Percentiles rank a stretch among this genome's conserved stretches.
These are phyloP conservation scores for Xanthoceras sorbifolium DNA, from an alignment of 345 rosid species.

Conservation along the genomic window DNA sequence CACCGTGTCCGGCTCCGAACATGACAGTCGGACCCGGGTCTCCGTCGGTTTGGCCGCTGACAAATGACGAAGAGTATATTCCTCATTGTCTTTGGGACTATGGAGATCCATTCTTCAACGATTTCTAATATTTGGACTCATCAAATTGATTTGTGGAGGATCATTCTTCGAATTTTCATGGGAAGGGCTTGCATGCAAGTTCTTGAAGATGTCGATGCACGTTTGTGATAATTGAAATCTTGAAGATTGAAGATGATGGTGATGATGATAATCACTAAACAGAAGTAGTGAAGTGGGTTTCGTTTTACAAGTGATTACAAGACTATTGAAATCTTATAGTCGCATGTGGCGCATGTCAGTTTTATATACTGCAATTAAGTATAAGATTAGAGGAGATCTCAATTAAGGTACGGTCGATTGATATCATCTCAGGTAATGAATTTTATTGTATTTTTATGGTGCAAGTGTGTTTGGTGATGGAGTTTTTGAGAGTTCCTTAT, in stretches of 20 bases:
- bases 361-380: not conserved
- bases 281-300: not conserved
- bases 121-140: constrained; percentile 27
- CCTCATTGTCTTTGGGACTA: constrained; percentile 63
- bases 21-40: constrained; percentile 45
- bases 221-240: not conserved
- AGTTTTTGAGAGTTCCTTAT: not conserved
- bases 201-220: not conserved
- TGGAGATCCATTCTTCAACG: constrained; percentile 55
- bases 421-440: not conserved
- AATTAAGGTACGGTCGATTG: not conserved
- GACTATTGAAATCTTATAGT: not conserved
- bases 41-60: constrained; percentile 61
- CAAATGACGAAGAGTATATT: constrained; percentile 57
- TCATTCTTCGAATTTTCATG: not conserved
- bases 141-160: not conserved
- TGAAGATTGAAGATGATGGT: not conserved
- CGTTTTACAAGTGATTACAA: not conserved
- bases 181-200: constrained; percentile 15
- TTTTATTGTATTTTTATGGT: not conserved
- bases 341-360: constrained; percentile 5
- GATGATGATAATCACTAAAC: not conserved
- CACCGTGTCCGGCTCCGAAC: constrained; percentile 45
- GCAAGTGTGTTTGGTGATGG: not conserved
- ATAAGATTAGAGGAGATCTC: constrained; percentile 12